Evolutionary conservation across 345 rosid genomes (phyloP), one percentile per base, ranked within the genome.

Genomic region (Eucalyptus sp.): DNA sequence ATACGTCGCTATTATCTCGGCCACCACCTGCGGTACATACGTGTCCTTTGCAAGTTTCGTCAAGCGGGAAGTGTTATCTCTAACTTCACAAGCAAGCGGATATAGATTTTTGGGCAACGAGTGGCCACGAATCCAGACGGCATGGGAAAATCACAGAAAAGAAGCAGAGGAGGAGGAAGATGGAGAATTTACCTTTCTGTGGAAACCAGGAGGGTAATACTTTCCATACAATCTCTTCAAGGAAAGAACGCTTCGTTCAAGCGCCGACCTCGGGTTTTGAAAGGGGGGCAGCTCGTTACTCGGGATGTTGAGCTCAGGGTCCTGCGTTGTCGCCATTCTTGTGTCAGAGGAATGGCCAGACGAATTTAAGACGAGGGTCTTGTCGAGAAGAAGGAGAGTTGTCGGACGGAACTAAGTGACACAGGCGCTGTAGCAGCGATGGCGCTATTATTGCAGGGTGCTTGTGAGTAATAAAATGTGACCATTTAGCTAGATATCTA

Each of bases 1-100:
- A 60, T 83, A 94, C 2, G 97, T 95, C 3, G 95, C 95, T 91
- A 94, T 91, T 10, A 88, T 29, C 92, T 95, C 97, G 27, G 97
- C 95, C 51, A 92, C 58, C 86, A 95, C 94, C 97, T 93, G 92
- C 41, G 33, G 7, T n/a, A 64, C 37, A 64, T 64, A 64, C 20
- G 41, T 10, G 58, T 20, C n/a, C 62, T 64, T 13, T 11, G 16
- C 51, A 13, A 49, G 68, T 33, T 60, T 41, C 27, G 17, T 43
- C 58, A 83, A 13, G n/a, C 11, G 37, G n/a, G 5, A 44, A 52
- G 22, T 43, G 11, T n/a, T 31, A 12, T 52, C 56, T 27, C 56
- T 85, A 43, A 56, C 52, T 24, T 44, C 87, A 8, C 41, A 43
- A n/a, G 83, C 64, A 48, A 43, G 50, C 12, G 2, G 20, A 27